These are phyloP conservation scores for Plantago ovata DNA, from an alignment of 257 asterid species.

Conservation along the genomic window DNA sequence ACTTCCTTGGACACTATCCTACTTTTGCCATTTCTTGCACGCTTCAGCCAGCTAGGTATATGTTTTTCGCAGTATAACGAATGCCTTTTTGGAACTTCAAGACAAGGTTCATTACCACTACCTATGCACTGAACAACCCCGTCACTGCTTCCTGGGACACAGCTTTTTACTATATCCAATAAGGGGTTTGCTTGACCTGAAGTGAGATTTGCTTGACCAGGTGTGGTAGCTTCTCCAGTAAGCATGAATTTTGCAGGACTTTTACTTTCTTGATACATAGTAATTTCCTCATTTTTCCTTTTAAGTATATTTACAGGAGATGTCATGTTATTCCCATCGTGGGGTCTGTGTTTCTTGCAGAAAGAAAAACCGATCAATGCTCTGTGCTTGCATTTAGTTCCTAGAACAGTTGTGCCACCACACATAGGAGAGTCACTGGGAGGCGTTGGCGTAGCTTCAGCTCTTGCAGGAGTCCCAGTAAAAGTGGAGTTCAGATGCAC, in stretches of 20 bases:
- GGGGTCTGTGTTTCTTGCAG: slow-evolving; percentile 95
- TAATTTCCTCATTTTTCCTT: slow-evolving; percentile 53
- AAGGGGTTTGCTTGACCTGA: slow-evolving; percentile 41
- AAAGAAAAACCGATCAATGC: slow-evolving; percentile 75
- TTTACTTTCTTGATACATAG: slow-evolving; percentile 24
- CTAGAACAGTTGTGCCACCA: slow-evolving; percentile 95
- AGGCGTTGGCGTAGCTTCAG: slow-evolving; percentile 35
- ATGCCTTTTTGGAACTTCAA: slow-evolving; percentile 70
- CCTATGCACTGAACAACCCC: slow-evolving; percentile 68
- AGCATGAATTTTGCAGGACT: slow-evolving; percentile 35
- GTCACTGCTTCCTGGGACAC: slow-evolving; percentile 30
- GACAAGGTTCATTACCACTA: slow-evolving; percentile 52
- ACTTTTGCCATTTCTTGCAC: slow-evolving; percentile 96
- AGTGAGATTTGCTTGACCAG: slow-evolving; percentile 35
- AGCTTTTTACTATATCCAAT: slow-evolving; percentile 35
- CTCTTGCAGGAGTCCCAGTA: slow-evolving; percentile 47
- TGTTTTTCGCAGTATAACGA: slow-evolving; percentile 88
- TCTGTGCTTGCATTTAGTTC: slow-evolving; percentile 94
- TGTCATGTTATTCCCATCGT: slow-evolving; percentile 36
- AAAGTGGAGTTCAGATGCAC: slow-evolving; percentile 86
- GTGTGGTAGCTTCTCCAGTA: slow-evolving; percentile 34
- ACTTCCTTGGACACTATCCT: slow-evolving; percentile 95
- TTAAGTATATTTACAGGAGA: slow-evolving; percentile 51
- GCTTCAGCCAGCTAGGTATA: slow-evolving; percentile 97
- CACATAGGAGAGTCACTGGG: slow-evolving; percentile 73